phyloP scores from a whole-genome alignment of 768 basidiomycete genomes.

The Xerocomus potaroensis region DNA sequence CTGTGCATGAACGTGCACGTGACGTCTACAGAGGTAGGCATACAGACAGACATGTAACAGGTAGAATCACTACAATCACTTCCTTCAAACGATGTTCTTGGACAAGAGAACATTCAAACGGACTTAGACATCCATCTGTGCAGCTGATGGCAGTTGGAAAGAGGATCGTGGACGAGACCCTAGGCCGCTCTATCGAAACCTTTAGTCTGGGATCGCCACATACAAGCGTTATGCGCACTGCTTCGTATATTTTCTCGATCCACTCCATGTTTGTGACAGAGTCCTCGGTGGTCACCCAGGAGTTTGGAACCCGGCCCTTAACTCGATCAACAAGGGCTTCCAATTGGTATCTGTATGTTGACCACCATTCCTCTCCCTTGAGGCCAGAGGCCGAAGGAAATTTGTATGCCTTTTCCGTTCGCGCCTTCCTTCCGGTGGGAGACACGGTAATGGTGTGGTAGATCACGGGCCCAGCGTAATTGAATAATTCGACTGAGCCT shows the following conservation, averaged over 20 bases:
- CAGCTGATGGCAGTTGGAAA: slow-evolving; percentile 16
- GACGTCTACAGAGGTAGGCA: no score
- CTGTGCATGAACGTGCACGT: no score
- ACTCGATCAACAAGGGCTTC: slow-evolving; percentile 63
- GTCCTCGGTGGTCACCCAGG: slow-evolving; percentile 53
- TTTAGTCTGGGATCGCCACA: not conserved
- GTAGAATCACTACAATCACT: no score
- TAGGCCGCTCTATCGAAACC: slow-evolving; percentile 26
- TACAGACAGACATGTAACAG: no score
- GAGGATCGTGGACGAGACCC: slow-evolving; percentile 33
- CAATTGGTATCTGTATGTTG: slow-evolving; percentile 51
- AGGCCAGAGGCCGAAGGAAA: slow-evolving; percentile 26
- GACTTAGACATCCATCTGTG: not conserved
- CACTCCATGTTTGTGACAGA: slow-evolving; percentile 52
- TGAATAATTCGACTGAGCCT: slow-evolving; percentile 39
- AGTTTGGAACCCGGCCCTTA: slow-evolving; percentile 45
- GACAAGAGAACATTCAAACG: no score
- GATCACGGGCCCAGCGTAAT: slow-evolving; percentile 43
- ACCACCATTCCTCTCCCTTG: slow-evolving; percentile 57
- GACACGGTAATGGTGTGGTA: slow-evolving; percentile 48
- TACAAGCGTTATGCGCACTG: slow-evolving; percentile 32
- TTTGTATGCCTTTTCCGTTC: slow-evolving; percentile 43
- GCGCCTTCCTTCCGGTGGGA: slow-evolving; percentile 28
- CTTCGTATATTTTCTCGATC: slow-evolving; percentile 55
- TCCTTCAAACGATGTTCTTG: no score